Evolutionary conservation across 805 yeast species (phyloP), one percentile per base, ranked within the genome.

Genomic region (Kazachstania viticola): DNA sequence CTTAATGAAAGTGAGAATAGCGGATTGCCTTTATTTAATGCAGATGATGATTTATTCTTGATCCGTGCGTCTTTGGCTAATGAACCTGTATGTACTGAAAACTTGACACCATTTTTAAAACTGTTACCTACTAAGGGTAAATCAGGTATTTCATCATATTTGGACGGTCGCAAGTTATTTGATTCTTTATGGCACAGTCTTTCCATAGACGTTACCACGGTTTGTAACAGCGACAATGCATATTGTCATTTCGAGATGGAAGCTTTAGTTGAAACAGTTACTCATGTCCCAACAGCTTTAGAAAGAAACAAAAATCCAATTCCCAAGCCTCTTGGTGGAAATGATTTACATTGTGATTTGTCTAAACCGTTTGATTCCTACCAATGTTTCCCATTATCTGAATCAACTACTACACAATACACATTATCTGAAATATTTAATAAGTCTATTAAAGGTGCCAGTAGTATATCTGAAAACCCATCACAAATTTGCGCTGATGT

Each of bases 31-130:
- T 16, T 58, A 4, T 45, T 58, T 26, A n/a, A 33, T 15, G 30
- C 41, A 19, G 30, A 36, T 2, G 67, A 70, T 34, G 50, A 63
- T 4, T 49, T 75, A 17, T 80, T 64, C 45, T 56, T 78, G 14
- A 51, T 87, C 40, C 67, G 94, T 38, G 94, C 95, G 5, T 81
- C 95, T 0, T 67, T 91, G 30, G 95, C 98, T 1, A 73, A 88
- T 39, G 98, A 91, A 51, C 95, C 96, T 0, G 76, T 91, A 13
- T 91, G 98, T 57, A 91, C 98, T 0, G 98, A 91, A 54, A 91
- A 91, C 58, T 65, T 91, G 49, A 88, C 98, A 0, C 97, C 98
- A 0, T 84, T 88, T 44, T 56, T 91, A 39, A 87, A 85, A 51
- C 62, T 91, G 38, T 65, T 91, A 18, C 97, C 98, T 3, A 81